Conservation (phyloP, 1,284 basidiomycete species). For the Heliocybe sulcata region DNA sequence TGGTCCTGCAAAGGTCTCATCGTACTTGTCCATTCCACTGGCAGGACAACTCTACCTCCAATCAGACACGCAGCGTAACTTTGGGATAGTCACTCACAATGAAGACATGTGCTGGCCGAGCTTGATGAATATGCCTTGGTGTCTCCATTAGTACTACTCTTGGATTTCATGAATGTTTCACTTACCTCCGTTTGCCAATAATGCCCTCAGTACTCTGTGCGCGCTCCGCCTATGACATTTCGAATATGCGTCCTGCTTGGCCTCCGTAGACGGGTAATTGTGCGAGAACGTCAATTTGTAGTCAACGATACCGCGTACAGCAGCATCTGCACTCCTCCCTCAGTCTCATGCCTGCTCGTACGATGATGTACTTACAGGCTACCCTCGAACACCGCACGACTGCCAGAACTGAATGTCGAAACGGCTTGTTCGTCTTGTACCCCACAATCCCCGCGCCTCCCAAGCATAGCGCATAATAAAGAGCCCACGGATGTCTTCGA, state of each 20-base stretch:
- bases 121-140: slow-evolving; percentile 82
- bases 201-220: slow-evolving; percentile 64
- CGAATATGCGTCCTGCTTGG: slow-evolving; percentile 53
- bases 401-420: slow-evolving; percentile 58
- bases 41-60: slow-evolving; percentile 50
- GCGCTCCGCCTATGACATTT: slow-evolving; percentile 82
- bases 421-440: slow-evolving; percentile 55
- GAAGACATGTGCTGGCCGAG: slow-evolving; percentile 87
- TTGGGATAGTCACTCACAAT: slow-evolving; percentile 30
- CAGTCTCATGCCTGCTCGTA: slow-evolving; percentile 1
- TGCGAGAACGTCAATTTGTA: slow-evolving; percentile 77
- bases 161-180: not conserved
- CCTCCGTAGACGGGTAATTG: slow-evolving; percentile 48
- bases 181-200: slow-evolving; percentile 83
- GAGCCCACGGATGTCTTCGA: not conserved
- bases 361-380: slow-evolving; percentile 35
- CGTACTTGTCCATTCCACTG: slow-evolving; percentile 68
- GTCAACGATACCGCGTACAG: slow-evolving; percentile 65
- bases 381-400: slow-evolving; percentile 69
- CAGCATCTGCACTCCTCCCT: slow-evolving; percentile 38
- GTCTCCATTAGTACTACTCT: not conserved
- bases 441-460: slow-evolving; percentile 36
- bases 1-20: slow-evolving; percentile 80
- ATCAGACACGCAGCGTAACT: not conserved
- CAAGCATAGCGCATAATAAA: not conserved